Evolutionary conservation across 73 alveolate genomes (phyloP).

Genomic region (Durusdinium trenchii): DNA sequence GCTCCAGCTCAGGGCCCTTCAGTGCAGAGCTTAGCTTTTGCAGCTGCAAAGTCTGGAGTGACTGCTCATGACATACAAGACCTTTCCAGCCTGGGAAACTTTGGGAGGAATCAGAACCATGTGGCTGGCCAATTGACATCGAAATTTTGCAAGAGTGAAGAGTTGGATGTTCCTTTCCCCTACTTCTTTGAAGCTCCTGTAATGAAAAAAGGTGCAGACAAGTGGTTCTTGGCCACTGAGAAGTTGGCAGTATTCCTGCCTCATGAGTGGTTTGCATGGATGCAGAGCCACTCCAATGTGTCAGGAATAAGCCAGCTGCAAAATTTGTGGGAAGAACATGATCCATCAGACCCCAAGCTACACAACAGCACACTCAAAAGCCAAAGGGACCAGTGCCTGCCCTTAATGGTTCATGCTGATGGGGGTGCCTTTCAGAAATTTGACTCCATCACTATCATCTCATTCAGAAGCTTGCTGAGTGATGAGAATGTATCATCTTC

Average conservation of each 20-base stretch:
- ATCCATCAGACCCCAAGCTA: neutral
- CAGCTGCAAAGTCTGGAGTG: neutral
- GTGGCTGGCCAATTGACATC: neutral
- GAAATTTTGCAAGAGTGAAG: neutral
- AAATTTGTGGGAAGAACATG: neutral
- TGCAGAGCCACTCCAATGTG: neutral
- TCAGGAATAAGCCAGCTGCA: neutral
- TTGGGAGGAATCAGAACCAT: neutral
- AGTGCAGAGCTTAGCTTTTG: neutral
- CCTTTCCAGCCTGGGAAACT: neutral
- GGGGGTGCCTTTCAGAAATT: conserved; percentile 17
- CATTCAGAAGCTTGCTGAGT: neutral
- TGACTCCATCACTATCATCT: neutral
- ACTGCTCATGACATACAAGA: neutral
- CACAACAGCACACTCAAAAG: neutral
- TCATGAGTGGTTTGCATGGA: conserved; percentile 24
- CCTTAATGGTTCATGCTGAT: neutral
- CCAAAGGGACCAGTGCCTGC: neutral
- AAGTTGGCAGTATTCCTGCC: neutral
- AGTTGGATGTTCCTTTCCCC: neutral
- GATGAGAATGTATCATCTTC: neutral
- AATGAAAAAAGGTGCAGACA: neutral
- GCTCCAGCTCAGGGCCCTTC: no score
- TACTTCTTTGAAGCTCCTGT: neutral
- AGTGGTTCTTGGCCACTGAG: neutral